Conservation (phyloP, 2,329 filamentous ascomycete species). For the Diaporthe nobilis region DNA sequence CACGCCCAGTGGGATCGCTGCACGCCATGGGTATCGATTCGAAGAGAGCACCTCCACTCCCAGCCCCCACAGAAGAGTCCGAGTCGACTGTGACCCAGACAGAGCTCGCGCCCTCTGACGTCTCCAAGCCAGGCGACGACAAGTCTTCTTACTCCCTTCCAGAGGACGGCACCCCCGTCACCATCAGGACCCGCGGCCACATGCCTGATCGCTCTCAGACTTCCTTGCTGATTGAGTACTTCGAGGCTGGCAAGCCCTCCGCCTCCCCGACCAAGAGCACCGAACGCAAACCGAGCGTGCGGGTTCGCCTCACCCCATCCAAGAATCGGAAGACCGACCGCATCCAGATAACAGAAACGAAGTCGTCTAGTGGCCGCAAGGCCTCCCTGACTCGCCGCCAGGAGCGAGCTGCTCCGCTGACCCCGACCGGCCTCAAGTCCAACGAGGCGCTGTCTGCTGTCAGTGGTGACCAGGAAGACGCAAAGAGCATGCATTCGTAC, state of each 20-base stretch:
- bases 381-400: constrained; percentile 70
- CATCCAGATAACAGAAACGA: constrained; percentile 88
- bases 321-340: constrained; percentile 79
- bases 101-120: constrained; percentile 73
- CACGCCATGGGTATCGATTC: constrained; percentile 69
- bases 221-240: constrained; percentile 94
- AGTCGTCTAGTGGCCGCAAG: constrained; percentile 73
- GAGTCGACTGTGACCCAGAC: constrained; percentile 73
- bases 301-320: constrained; percentile 84
- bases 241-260: constrained; percentile 79
- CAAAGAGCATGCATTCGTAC: constrained; percentile 78
- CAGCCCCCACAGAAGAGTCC: constrained; percentile 81
- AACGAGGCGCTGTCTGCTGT: constrained; percentile 56
- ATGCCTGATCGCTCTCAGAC: constrained; percentile 80
- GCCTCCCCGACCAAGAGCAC: constrained; percentile 66
- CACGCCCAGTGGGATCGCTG: constrained; percentile 42
- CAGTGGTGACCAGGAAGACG: constrained; percentile 66
- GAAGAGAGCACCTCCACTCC: constrained; percentile 76
- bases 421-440: constrained; percentile 54
- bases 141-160: constrained; percentile 85
- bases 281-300: constrained; percentile 85
- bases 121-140: constrained; percentile 77
- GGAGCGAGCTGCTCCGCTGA: constrained; percentile 58
- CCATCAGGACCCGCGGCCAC: constrained; percentile 83
- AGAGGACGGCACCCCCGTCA: constrained; percentile 91